Percentiles rank a stretch among this genome's conserved stretches.
These are phyloP conservation scores for Monocercomonoides exilis DNA, from an alignment of 78 protist genomes.

Conservation along the genomic window DNA sequence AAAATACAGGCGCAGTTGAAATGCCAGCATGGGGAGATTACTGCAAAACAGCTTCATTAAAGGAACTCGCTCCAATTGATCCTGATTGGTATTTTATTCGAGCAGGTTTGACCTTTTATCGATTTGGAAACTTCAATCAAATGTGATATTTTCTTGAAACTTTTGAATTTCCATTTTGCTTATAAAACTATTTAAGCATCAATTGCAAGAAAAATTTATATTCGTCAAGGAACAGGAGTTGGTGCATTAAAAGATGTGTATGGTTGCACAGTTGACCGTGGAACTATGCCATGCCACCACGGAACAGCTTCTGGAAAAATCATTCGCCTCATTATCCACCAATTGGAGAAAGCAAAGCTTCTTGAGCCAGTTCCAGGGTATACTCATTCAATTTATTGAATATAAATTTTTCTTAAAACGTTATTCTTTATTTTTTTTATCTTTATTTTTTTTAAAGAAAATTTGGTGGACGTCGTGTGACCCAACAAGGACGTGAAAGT, in stretches of 20 bases:
- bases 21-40: constrained; percentile 83
- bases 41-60: constrained; percentile 80
- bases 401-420: background rate
- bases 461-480: constrained; percentile 46
- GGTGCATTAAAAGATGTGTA: constrained; percentile 48
- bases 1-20: constrained; percentile 63
- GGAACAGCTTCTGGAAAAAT: constrained; percentile 50
- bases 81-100: constrained; percentile 95
- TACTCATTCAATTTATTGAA: too few relatives aligned
- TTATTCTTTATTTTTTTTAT: background rate
- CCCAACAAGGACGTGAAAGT: constrained; percentile 57
- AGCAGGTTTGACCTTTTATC: constrained; percentile 35
- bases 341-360: constrained; percentile 54
- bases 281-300: constrained; percentile 51
- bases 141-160: too few relatives aligned
- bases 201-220: constrained; percentile 66
- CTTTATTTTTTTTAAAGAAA: background rate
- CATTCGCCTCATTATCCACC: constrained; percentile 60
- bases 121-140: too few relatives aligned
- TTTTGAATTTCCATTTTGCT: too few relatives aligned
- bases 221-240: constrained; percentile 58
- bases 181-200: too few relatives aligned
- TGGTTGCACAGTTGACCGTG: constrained; percentile 51
- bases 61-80: constrained; percentile 88
- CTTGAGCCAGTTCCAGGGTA: constrained; percentile 2